A percentile compares a stretch with the other conserved stretches of the same genome.
phyloP scores from a whole-genome alignment of 805 yeast species.

The Nakazawaea anatomiae region DNA sequence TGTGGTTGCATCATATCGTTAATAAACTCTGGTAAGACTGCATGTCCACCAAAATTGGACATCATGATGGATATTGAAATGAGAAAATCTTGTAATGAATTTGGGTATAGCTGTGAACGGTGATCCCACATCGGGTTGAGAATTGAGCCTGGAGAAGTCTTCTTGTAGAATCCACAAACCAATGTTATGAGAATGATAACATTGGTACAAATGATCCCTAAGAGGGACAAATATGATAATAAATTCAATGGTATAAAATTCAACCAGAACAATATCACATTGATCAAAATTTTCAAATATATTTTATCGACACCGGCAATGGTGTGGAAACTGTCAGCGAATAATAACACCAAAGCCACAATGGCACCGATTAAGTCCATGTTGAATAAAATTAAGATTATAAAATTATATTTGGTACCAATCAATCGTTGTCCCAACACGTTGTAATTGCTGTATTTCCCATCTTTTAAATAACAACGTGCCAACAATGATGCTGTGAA shows the following conservation, averaged over 20 bases:
- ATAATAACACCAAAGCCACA: slow-evolving; percentile 49
- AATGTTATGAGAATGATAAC: slow-evolving; percentile 55
- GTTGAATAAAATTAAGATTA: slow-evolving; percentile 44
- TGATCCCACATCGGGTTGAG: slow-evolving; percentile 42
- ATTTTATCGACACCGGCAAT: slow-evolving; percentile 31
- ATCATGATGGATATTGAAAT: slow-evolving; percentile 61
- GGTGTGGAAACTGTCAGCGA: slow-evolving; percentile 52
- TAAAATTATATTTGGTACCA: slow-evolving; percentile 36
- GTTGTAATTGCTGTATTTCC: slow-evolving; percentile 45
- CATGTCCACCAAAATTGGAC: slow-evolving; percentile 86
- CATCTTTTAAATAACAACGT: slow-evolving; percentile 33
- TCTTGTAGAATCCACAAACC: slow-evolving; percentile 58
- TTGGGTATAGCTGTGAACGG: slow-evolving; percentile 60
- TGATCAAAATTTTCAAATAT: slow-evolving; percentile 36
- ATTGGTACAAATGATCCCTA: slow-evolving; percentile 69
- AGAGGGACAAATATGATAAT: slow-evolving; percentile 59
- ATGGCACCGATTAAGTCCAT: slow-evolving; percentile 59
- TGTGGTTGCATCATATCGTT: slow-evolving; percentile 65
- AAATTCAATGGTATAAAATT: slow-evolving; percentile 70
- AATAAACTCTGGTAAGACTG: slow-evolving; percentile 69
- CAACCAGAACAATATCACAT: slow-evolving; percentile 33
- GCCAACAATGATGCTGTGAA: slow-evolving; percentile 53
- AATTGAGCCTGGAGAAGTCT: slow-evolving; percentile 69
- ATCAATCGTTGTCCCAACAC: slow-evolving; percentile 49
- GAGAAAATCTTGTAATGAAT: slow-evolving; percentile 40